Conservation (phyloP, 2,329 filamentous ascomycete species). For the Alternaria sp. region DNA sequence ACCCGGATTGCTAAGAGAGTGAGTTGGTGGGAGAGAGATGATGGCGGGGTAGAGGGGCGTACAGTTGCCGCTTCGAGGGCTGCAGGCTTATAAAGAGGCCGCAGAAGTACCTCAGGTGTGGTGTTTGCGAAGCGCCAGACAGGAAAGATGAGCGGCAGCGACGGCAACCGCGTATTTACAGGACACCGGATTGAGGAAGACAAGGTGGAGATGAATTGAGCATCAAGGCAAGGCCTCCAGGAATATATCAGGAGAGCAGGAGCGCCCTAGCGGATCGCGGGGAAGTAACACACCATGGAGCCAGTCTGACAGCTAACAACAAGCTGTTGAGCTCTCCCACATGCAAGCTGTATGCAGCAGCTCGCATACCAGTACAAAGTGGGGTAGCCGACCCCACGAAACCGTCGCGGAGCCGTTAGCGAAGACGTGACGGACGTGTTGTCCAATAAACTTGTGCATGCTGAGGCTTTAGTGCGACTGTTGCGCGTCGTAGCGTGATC, state of each 20-base stretch:
- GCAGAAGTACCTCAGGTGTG: slow-evolving; percentile 5
- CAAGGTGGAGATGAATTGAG: not conserved
- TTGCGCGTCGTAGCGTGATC: slow-evolving; percentile 23
- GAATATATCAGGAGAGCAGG: slow-evolving; percentile 16
- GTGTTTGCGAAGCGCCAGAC: slow-evolving; percentile 2
- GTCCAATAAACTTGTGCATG: slow-evolving; percentile 31
- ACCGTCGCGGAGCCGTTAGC: slow-evolving; percentile 20
- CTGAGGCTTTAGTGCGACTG: slow-evolving; percentile 17
- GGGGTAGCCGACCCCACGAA: slow-evolving; percentile 34
- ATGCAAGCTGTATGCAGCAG: slow-evolving; percentile 36
- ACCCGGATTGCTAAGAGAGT: slow-evolving; percentile 34
- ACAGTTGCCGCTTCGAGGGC: not conserved
- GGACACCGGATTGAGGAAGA: not conserved
- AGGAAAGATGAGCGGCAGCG: slow-evolving; percentile 7
- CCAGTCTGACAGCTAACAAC: slow-evolving; percentile 24
- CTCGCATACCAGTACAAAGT: slow-evolving; percentile 28
- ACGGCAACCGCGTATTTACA: slow-evolving; percentile 9
- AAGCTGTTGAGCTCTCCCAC: slow-evolving; percentile 34
- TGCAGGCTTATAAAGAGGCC: slow-evolving; percentile 13
- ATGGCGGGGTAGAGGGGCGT: slow-evolving; percentile 39
- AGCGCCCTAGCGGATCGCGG: slow-evolving; percentile 7
- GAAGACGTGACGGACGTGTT: slow-evolving; percentile 12
- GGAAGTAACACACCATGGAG: slow-evolving; percentile 8
- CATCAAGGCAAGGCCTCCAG: not conserved
- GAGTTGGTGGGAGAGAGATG: slow-evolving; percentile 32